Evolutionary conservation across 2,329 filamentous ascomycete species (phyloP), one percentile per base, ranked within the genome.

Genomic region (Colletotrichum horii): DNA sequence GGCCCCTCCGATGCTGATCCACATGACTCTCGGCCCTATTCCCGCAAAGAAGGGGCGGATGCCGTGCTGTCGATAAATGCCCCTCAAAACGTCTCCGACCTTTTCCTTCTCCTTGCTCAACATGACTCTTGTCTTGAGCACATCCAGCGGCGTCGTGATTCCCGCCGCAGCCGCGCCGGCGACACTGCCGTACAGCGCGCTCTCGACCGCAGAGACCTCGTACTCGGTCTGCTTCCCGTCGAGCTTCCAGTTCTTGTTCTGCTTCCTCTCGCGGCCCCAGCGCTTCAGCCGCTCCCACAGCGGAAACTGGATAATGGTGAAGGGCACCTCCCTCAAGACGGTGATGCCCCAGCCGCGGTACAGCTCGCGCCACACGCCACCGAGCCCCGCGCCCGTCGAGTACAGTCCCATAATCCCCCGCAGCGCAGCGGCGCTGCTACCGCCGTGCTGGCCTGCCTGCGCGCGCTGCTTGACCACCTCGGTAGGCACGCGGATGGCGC

Each of bases 391-490:
- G 1, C 52, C 12, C 26, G 78, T 69, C 1, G 82, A 77, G 77
- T 87, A 85, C 64, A 88, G 87, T 6, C 86, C 84, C 43, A 95
- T 85, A 69, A 98, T 98, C 75, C 93, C 91, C 71, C 87, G 88
- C 71, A 98, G 87, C 2, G 95, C 93, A 0, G 89, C 86, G 19
- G 92, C 83, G 15, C 92, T 94, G 8, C 91, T 93, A 3, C 93
- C 93, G 7, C 94, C 92, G 85, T 96, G 93, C 81, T 96, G 93
- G 8, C 93, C 92, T 0, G 97, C 97, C 86, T 99, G 97, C 22
- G 97, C 96, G 75, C 97, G 91, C 89, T 98, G 97, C 90, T 99
- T 99, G 80, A 99, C 91, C 6, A 99, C 97, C 83, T 99, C 97
- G 0, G 96, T 98, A 11, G 97, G 97, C 24, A 99, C 97, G 70